Evolutionary conservation across 257 asterid genomes (phyloP), one percentile per base, ranked within the genome.

Genomic region (Thymus quinquecostatus): DNA sequence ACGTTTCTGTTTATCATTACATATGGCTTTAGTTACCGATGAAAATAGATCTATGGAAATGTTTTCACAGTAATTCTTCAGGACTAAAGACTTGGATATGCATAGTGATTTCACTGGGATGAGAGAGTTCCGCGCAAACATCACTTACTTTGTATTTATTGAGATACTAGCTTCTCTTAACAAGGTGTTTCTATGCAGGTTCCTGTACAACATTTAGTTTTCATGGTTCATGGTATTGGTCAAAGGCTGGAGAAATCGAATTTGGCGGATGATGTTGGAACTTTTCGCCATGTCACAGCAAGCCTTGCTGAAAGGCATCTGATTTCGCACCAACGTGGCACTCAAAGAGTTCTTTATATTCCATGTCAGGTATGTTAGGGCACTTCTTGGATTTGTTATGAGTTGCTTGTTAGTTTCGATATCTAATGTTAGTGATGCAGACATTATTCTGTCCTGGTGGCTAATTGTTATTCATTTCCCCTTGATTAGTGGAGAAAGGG

Each of bases 211-310:
- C 99, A 95, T 82, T 77, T 95, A 56, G 96, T 95, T 54, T 95
- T 95, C 86, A 92, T 95, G 98, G 95, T 95, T 75, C 99, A 95
- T 63, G 99, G 98, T 67, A 92, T 95, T 73, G 99, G 99, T 67
- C 99, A 95, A 82, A 89, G 99, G 77, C 78, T 95, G 86, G 98
- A 92, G 82, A 95, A 92, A 71, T 95, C 99, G 48, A 95, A 92
- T 82, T 86, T 95, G 79, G 99, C 92, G 65, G 99, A 94, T 80
- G 99, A 94, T 81, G 99, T 94, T 78, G 89, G 86, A 71, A 78
- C 75, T 76, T 92, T 89, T 77, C 97, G 97, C 78, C 93, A 82
- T 21, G 66, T 89, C 49, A 88, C 98, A 12, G 83, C 90, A 75
- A 81, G 82, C 73, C 87, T 94, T 62, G 96, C 96, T 8, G 98